Conservation (phyloP, 768 basidiomycete species). For the Agaricus bisporus region DNA sequence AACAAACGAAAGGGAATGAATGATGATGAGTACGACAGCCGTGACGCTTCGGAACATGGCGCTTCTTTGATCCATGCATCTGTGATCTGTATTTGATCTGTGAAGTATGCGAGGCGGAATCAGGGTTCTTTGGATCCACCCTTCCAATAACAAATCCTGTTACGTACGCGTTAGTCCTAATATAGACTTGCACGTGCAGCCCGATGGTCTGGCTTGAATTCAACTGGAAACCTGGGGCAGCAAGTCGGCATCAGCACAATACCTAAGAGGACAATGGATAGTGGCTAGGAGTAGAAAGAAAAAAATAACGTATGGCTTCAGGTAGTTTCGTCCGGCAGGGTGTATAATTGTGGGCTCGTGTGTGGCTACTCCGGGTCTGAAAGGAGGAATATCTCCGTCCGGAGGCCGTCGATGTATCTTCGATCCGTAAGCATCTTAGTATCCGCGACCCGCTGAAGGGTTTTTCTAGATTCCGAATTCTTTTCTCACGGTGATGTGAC, state of each 20-base stretch:
- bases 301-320: neutral
- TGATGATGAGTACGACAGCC: neutral
- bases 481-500: slow-evolving; percentile 3
- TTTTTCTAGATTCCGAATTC: neutral
- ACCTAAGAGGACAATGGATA: neutral
- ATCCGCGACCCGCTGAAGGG: slow-evolving; percentile 1
- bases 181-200: slow-evolving; percentile 7
- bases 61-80: slow-evolving; percentile 11
- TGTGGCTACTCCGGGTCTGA: slow-evolving; percentile 1
- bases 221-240: neutral
- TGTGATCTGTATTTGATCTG: neutral
- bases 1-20: neutral
- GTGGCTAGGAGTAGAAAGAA: neutral
- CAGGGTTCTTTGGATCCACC: slow-evolving; percentile 7
- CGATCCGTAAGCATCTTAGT: neutral
- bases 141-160: slow-evolving; percentile 1
- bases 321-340: neutral
- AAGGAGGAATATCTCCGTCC: slow-evolving; percentile 9
- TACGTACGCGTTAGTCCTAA: slow-evolving; percentile 7
- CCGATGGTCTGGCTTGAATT: neutral
- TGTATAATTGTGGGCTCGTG: neutral
- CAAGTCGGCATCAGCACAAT: slow-evolving; percentile 9
- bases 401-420: slow-evolving; percentile 7
- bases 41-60: slow-evolving; percentile 6
- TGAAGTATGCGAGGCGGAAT: slow-evolving; percentile 7